Conservation (phyloP, 495 filamentous ascomycete genomes). For the Annulohypoxylon bovei region DNA sequence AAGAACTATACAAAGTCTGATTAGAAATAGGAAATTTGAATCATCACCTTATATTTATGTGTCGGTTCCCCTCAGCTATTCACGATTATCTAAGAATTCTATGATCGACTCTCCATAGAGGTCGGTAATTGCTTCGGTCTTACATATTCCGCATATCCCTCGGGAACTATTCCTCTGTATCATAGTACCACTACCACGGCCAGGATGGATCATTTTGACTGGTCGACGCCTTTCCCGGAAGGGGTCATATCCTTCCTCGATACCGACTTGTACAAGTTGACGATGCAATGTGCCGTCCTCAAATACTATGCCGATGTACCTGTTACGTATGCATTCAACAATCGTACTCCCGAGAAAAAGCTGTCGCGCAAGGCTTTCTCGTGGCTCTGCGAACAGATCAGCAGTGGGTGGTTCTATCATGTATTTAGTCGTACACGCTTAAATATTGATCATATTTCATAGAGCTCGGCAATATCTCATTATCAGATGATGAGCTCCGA, state of each 20-base stretch:
- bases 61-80: neutral
- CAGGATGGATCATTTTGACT: conserved; percentile 63
- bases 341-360: conserved; percentile 93
- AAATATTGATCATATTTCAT: conserved; percentile 4
- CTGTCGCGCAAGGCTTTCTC: conserved; percentile 81
- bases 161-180: neutral
- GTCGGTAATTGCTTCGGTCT: neutral
- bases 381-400: conserved; percentile 86
- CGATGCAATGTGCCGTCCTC: conserved; percentile 96
- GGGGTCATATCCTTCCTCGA: conserved; percentile 93
- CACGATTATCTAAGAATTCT: neutral
- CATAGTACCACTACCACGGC: neutral
- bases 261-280: conserved; percentile 97
- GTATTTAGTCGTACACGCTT: conserved; percentile 10
- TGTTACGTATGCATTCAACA: conserved; percentile 93
- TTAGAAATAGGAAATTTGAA: neutral
- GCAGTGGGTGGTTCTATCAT: conserved; percentile 61
- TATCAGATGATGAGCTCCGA: conserved; percentile 78
- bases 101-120: neutral
- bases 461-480: conserved; percentile 81
- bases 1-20: neutral
- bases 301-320: conserved; percentile 87
- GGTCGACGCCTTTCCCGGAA: conserved; percentile 65
- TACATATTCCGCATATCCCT: neutral
- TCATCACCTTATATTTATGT: neutral